phyloP scores from a whole-genome alignment of 73 alveolate genomes.

The Tetrahymena elliotti region DNA sequence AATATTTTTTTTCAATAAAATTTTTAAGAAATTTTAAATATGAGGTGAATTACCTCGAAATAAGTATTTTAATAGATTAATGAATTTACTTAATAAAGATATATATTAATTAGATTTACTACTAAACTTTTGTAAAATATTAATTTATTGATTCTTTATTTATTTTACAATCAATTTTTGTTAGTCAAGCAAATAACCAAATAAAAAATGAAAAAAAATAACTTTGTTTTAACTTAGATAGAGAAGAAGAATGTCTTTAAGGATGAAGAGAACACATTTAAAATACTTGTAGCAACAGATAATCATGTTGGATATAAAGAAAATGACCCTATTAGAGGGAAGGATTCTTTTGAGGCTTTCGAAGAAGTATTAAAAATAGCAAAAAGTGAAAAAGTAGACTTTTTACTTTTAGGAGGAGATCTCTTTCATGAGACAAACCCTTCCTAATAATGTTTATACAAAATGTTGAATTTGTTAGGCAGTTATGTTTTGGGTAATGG shows the following conservation, averaged over 20 bases:
- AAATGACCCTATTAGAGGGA: slow-evolving; percentile 72
- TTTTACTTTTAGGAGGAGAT: slow-evolving; percentile 95
- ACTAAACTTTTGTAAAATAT: not conserved
- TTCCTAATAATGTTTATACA: slow-evolving; percentile 60
- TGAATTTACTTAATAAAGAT: not conserved
- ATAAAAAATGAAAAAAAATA: not conserved
- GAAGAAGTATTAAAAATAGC: slow-evolving; percentile 82
- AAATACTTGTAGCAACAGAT: slow-evolving; percentile 86
- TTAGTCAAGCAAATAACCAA: not conserved
- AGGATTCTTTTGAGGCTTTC: slow-evolving; percentile 86
- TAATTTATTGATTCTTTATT: too few relatives aligned
- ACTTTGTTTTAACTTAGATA: not conserved
- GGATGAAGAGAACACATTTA: slow-evolving; percentile 39
- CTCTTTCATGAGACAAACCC: slow-evolving; percentile 94
- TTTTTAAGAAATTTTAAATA: too few relatives aligned
- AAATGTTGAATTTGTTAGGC: slow-evolving; percentile 67
- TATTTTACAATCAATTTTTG: not conserved
- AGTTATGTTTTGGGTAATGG: slow-evolving; percentile 84
- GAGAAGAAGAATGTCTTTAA: not conserved
- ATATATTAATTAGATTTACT: not conserved
- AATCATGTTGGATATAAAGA: slow-evolving; percentile 93
- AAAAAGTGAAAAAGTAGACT: slow-evolving; percentile 51
- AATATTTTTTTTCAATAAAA: too few relatives aligned
- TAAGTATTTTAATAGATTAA: not conserved
- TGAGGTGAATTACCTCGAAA: too few relatives aligned